Evolutionary conservation across 106 monocot genomes (phyloP), one percentile per base, ranked within the genome.

Genomic region (Vanilla planifolia): DNA sequence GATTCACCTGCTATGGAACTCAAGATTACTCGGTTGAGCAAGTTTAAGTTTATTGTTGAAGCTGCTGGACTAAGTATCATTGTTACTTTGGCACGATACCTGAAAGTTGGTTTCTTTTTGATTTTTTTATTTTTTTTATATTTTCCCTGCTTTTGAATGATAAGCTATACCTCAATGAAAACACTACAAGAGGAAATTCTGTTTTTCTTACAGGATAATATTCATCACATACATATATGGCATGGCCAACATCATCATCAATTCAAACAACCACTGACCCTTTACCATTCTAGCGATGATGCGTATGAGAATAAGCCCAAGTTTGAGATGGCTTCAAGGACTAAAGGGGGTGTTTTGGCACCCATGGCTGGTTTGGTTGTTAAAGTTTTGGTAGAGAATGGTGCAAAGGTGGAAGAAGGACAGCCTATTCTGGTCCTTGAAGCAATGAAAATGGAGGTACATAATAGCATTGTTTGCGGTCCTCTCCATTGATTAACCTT

Each of bases 401-500:
- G 85, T 43, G 71, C 88, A 43, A 41, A 22, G 26, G 91, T 98
- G 63, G 81, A 85, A 66, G 81, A 75, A 46, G 92, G 88, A 22
- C 87, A 92, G 58, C 82, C 98, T 51, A 15, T 98, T 62, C 61
- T 98, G 64, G 85, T 98, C 30, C 72, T 98, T 44, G 98, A 98
- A 71, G 92, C 98, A 34, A 98, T 98, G 98, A 98, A 98, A 45
- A 98, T 98, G 98, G 98, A 98, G 98, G 98, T 98, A 39, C 24
- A 36, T 50, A 59, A 13, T 9, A 34, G 20, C 21, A 7, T 34
- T 46, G 40, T 53, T 21, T 69, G 48, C 17, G 55, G 24, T 55
- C 33, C 28, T 45, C 59, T 36, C 33, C 37, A 19, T 11, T 59
- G 15, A 25, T 43, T n/a, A 43, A 22, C 32, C 14, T 39, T 47